A percentile compares a stretch with the other conserved stretches of the same genome.
Evolutionary conservation across 2,329 filamentous ascomycete species (phyloP).

Genomic region (Trichoderma sp.): DNA sequence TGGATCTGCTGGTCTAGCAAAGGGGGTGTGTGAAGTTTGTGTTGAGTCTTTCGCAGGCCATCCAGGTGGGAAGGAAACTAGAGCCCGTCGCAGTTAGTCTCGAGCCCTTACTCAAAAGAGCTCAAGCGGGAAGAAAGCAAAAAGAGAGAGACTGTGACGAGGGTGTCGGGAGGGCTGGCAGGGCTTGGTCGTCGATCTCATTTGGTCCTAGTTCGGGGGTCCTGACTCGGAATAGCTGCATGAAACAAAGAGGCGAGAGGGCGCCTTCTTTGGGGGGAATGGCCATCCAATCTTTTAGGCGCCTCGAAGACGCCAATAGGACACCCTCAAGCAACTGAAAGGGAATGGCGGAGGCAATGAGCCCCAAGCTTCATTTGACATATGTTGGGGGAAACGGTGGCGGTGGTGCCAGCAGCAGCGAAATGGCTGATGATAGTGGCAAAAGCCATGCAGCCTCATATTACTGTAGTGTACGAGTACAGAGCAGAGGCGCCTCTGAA

Average conservation of each 20-base stretch:
- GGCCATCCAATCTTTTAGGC: not conserved
- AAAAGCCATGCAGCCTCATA: not conserved
- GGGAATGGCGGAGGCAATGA: not conserved
- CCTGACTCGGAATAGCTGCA: constrained; percentile 16
- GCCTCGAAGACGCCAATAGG: not conserved
- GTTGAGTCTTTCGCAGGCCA: not conserved
- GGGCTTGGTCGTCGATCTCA: constrained; percentile 12
- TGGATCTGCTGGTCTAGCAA: not conserved
- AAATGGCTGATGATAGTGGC: not conserved
- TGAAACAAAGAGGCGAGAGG: constrained; percentile 2
- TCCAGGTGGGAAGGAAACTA: not conserved
- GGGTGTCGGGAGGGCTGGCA: not conserved
- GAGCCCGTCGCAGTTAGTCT: not conserved
- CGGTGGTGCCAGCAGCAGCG: not conserved
- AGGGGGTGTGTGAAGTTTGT: not conserved
- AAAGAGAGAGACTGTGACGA: not conserved
- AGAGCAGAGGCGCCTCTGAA: not conserved
- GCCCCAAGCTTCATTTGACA: not conserved
- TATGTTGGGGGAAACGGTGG: not conserved
- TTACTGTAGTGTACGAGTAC: no score
- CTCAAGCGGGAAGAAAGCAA: not conserved
- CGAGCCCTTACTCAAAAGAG: not conserved
- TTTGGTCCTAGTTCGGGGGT: constrained; percentile 13
- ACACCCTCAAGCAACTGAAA: not conserved
- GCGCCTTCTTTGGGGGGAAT: constrained; percentile 1